A percentile compares a stretch with the other conserved stretches of the same genome.
These are phyloP conservation scores for Fragaria vesca DNA, from an alignment of 306 rosid species.

Conservation along the genomic window DNA sequence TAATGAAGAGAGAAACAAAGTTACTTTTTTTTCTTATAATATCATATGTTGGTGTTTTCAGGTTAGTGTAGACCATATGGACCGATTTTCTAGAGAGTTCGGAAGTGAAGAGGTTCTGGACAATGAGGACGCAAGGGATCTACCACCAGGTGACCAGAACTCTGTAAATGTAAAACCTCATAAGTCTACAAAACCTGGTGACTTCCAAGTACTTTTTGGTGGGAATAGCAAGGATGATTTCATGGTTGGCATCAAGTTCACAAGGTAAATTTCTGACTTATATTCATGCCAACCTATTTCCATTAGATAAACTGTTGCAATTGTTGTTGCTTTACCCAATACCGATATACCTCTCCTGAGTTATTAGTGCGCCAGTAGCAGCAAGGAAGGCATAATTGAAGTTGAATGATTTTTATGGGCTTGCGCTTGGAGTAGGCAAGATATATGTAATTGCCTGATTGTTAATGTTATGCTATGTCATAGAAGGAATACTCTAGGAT, in stretches of 20 bases:
- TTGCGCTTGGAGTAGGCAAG: neutral
- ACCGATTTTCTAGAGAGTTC: constrained; percentile 70
- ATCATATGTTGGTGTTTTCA: constrained; percentile 33
- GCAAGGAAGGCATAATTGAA: neutral
- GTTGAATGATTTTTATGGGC: neutral
- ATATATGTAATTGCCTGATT: neutral
- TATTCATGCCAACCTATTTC: neutral
- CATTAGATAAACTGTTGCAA: neutral
- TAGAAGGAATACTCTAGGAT: neutral
- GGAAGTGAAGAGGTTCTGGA: constrained; percentile 58
- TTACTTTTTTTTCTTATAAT: constrained; percentile 13
- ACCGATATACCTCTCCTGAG: neutral
- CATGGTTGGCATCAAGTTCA: constrained; percentile 92
- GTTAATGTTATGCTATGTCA: neutral
- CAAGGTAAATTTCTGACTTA: constrained; percentile 49
- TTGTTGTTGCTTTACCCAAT: neutral
- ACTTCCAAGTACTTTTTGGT: constrained; percentile 74
- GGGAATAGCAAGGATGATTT: constrained; percentile 80
- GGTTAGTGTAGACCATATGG: constrained; percentile 73
- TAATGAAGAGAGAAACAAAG: neutral
- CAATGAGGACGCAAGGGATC: constrained; percentile 27
- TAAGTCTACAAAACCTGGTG: constrained; percentile 64
- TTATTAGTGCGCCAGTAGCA: neutral
- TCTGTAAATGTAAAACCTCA: constrained; percentile 32
- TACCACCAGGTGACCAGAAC: constrained; percentile 32